These are phyloP conservation scores for Ascochyta koolunga DNA, from an alignment of 2,329 filamentous ascomycete genomes.

Conservation along the genomic window DNA sequence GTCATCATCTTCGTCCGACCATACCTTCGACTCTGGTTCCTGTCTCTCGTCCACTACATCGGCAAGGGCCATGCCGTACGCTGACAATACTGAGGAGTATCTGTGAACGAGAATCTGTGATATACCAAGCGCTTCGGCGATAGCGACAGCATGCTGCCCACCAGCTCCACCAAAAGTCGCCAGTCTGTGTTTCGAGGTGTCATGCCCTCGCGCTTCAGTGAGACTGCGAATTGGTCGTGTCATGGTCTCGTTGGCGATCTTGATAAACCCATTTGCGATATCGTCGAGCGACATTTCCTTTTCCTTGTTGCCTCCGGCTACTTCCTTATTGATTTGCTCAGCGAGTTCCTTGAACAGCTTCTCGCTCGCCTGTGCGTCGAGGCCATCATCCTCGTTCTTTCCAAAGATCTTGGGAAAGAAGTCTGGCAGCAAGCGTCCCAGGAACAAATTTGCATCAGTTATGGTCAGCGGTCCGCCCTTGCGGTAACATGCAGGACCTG, in stretches of 20 bases:
- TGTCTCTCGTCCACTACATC: conserved; percentile 93
- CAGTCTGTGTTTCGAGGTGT: conserved; percentile 86
- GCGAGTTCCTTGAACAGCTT: conserved; percentile 77
- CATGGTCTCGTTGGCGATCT: conserved; percentile 92
- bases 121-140: conserved; percentile 83
- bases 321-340: conserved; percentile 77
- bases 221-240: conserved; percentile 86
- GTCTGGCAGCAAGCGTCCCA: conserved; percentile 82
- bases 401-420: conserved; percentile 98
- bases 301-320: conserved; percentile 63
- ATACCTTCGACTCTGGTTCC: conserved; percentile 70
- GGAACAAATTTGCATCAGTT: conserved; percentile 89
- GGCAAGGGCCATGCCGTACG: conserved; percentile 90
- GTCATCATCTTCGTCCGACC: conserved; percentile 63
- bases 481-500: conserved; percentile 87
- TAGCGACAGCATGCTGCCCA: conserved; percentile 90
- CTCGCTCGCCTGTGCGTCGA: conserved; percentile 78
- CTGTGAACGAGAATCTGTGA: conserved; percentile 83
- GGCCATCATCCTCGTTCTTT: conserved; percentile 79
- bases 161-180: conserved; percentile 93
- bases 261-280: conserved; percentile 86
- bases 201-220: conserved; percentile 90
- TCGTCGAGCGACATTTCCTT: conserved; percentile 78
- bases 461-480: conserved; percentile 89
- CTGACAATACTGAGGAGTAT: conserved; percentile 87